Evolutionary conservation across 2,329 filamentous ascomycete species (phyloP).

Genomic region (Daldinia sp.): DNA sequence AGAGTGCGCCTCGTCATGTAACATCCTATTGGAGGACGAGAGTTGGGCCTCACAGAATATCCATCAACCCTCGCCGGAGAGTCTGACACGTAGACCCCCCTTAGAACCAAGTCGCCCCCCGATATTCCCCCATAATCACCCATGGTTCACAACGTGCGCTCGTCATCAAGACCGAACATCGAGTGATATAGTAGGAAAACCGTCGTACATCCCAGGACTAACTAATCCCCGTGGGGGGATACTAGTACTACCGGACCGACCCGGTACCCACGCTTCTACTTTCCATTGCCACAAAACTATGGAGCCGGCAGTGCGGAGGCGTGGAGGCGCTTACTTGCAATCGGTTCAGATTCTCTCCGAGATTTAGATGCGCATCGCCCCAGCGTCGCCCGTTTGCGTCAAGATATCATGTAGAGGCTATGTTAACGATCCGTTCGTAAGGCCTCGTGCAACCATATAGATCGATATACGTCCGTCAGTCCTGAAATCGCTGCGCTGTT

Average conservation of each 20-base stretch:
- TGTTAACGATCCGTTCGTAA: background rate
- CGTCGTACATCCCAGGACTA: background rate
- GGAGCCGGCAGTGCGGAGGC: background rate
- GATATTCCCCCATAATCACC: background rate
- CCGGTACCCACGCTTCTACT: slow-evolving; percentile 2
- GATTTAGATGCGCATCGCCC: background rate
- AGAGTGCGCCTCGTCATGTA: background rate
- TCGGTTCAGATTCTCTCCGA: background rate
- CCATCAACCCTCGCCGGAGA: background rate
- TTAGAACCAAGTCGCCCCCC: background rate
- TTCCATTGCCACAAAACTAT: slow-evolving; percentile 5
- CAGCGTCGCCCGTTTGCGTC: background rate
- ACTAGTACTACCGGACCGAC: slow-evolving; percentile 13
- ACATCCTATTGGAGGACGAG: slow-evolving; percentile 4
- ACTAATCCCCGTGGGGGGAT: slow-evolving; percentile 13
- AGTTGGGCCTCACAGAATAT: slow-evolving; percentile 1
- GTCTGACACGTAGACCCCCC: slow-evolving; percentile 14
- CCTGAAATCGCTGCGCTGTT: background rate
- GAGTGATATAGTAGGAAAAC: background rate
- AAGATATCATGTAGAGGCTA: background rate
- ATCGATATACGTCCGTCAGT: background rate
- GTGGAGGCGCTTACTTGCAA: background rate
- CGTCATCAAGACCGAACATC: background rate
- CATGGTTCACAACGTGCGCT: background rate
- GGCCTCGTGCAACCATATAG: background rate